These are phyloP conservation scores for Podaxis sp. DNA, from an alignment of 768 basidiomycete species.

Conservation along the genomic window DNA sequence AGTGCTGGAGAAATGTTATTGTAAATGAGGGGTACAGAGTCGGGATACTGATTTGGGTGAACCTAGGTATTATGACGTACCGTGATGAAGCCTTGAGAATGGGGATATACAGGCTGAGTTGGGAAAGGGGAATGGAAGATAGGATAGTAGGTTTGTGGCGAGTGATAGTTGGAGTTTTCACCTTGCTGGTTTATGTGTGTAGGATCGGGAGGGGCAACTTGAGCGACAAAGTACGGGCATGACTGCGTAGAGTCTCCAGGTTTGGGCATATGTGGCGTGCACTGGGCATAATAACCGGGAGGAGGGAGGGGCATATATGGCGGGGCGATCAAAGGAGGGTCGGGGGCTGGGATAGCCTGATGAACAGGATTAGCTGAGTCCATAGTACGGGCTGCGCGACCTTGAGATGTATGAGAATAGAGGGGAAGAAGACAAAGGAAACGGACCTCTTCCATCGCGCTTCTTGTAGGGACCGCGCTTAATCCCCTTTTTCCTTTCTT, in stretches of 20 bases:
- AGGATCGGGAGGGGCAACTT: slow-evolving; percentile 36
- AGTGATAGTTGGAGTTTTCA: background rate
- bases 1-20: slow-evolving; percentile 21
- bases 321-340: slow-evolving; percentile 43
- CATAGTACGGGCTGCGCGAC: slow-evolving; percentile 58
- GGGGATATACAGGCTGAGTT: slow-evolving; percentile 14
- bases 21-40: slow-evolving; percentile 21
- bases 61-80: slow-evolving; percentile 29
- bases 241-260: slow-evolving; percentile 50
- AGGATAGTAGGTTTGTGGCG: slow-evolving; percentile 1
- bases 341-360: slow-evolving; percentile 29
- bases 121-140: slow-evolving; percentile 13
- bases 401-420: slow-evolving; percentile 27
- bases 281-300: slow-evolving; percentile 56
- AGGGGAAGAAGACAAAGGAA: slow-evolving; percentile 19
- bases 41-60: slow-evolving; percentile 25
- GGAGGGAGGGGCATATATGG: slow-evolving; percentile 54
- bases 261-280: slow-evolving; percentile 50
- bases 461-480: slow-evolving; percentile 93
- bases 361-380: slow-evolving; percentile 41
- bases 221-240: slow-evolving; percentile 49
- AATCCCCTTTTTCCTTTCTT: slow-evolving; percentile 87
- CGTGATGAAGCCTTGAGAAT: slow-evolving; percentile 30
- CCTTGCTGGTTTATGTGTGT: slow-evolving; percentile 22
- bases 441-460: slow-evolving; percentile 87